Percentiles rank a stretch among this genome's conserved stretches.
These are phyloP conservation scores for Phyllosticta paracitricarpa DNA, from an alignment of 2,329 filamentous ascomycete species.

Conservation along the genomic window DNA sequence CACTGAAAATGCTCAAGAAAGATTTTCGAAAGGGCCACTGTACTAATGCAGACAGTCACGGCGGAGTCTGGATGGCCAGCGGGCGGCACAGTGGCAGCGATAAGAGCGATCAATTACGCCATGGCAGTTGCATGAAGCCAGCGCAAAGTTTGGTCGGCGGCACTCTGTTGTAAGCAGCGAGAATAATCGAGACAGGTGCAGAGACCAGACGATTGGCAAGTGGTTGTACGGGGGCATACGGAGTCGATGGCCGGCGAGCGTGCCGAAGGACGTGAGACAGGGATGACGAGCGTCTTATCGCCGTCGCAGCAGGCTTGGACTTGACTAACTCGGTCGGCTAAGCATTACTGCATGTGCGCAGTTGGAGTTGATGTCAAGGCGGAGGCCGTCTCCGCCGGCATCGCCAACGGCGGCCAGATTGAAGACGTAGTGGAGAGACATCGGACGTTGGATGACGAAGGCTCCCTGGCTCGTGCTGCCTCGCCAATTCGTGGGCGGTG, in stretches of 20 bases:
- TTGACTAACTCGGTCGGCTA: neutral
- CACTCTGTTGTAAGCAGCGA: neutral
- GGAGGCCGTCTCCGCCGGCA: neutral
- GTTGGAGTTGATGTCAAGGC: neutral
- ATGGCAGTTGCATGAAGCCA: neutral
- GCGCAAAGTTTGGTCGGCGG: neutral
- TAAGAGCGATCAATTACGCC: neutral
- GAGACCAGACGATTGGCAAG: neutral
- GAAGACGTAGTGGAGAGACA: neutral
- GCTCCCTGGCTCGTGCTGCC: neutral
- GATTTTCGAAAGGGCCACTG: slow-evolving; percentile 1
- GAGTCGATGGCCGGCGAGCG: neutral
- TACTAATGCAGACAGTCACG: slow-evolving; percentile 14
- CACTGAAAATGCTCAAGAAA: neutral
- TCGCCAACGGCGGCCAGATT: neutral
- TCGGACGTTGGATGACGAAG: neutral
- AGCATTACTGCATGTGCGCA: neutral
- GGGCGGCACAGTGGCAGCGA: neutral
- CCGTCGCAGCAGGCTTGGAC: neutral
- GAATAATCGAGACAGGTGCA: neutral
- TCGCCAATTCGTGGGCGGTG: neutral
- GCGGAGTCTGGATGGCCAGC: neutral
- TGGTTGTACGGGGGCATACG: neutral
- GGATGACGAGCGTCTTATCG: neutral
- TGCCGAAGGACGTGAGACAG: neutral